phyloP scores from a whole-genome alignment of 768 basidiomycete species.

The Podaxis sp. region DNA sequence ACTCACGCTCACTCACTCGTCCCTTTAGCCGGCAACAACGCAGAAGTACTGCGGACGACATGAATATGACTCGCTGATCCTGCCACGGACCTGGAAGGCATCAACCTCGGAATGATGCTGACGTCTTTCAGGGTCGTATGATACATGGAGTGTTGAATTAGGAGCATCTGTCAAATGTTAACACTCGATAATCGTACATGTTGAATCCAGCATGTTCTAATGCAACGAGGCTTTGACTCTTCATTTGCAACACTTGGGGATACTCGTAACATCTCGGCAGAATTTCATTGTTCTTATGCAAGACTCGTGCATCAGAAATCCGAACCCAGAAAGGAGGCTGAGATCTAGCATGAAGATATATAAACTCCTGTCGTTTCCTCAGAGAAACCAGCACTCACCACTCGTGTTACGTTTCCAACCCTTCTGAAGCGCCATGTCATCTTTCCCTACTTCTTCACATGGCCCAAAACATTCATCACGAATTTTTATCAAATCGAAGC shows the following conservation, averaged over 20 bases:
- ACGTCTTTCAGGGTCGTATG: no score
- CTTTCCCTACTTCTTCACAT: neutral
- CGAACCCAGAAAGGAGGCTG: neutral
- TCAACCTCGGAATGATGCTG: neutral
- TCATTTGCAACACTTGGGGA: neutral
- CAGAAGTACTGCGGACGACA: neutral
- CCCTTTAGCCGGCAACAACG: neutral
- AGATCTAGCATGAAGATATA: neutral
- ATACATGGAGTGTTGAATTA: neutral
- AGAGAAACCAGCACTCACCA: neutral
- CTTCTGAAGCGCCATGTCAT: neutral
- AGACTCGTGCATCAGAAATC: neutral
- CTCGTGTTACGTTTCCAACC: neutral
- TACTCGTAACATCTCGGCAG: neutral
- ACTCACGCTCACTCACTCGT: neutral
- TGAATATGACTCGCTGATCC: neutral
- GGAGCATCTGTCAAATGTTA: neutral
- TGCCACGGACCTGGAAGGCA: neutral
- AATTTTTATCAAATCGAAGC: neutral
- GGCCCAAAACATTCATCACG: neutral
- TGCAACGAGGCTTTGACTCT: neutral
- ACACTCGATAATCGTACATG: neutral
- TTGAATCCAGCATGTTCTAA: neutral
- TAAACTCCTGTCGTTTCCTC: neutral
- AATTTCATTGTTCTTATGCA: neutral